These are phyloP conservation scores for Spergularia marina DNA, from an alignment of 148 eudicot species.

Conservation along the genomic window DNA sequence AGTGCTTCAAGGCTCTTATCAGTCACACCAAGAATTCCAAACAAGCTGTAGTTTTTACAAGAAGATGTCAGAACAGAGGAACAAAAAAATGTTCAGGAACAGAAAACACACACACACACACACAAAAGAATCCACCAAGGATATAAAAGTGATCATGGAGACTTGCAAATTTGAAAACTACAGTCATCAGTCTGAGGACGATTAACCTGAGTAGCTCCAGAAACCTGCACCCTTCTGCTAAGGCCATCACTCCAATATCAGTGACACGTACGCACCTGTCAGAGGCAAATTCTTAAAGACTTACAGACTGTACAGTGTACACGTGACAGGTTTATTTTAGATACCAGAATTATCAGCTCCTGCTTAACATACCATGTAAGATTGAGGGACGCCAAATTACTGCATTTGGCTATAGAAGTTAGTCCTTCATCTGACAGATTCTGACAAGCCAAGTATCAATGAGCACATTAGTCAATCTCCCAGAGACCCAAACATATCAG, in stretches of 20 bases:
- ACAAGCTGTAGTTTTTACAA: constrained; percentile 57
- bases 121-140: not conserved
- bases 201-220: constrained; percentile 52
- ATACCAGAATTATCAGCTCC: not conserved
- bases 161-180: constrained; percentile 40
- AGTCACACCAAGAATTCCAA: constrained; percentile 89
- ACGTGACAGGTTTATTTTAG: constrained; percentile 1
- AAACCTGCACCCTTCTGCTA: constrained; percentile 72
- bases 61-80: constrained; percentile 11
- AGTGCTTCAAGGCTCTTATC: constrained; percentile 77
- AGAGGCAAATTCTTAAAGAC: constrained; percentile 11
- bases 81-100: not conserved
- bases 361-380: constrained; percentile 60
- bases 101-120: not conserved
- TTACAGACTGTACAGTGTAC: not conserved
- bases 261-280: constrained; percentile 80
- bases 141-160: not conserved
- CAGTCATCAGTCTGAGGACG: not conserved
- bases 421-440: constrained; percentile 83
- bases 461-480: not conserved
- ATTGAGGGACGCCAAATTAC: constrained; percentile 65
- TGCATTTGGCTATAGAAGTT: constrained; percentile 69
- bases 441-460: constrained; percentile 34
- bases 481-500: constrained; percentile 11
- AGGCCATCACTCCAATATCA: constrained; percentile 67